phyloP scores from a whole-genome alignment of 2,329 filamentous ascomycete species.

The Cadophora luteo-olivacea region DNA sequence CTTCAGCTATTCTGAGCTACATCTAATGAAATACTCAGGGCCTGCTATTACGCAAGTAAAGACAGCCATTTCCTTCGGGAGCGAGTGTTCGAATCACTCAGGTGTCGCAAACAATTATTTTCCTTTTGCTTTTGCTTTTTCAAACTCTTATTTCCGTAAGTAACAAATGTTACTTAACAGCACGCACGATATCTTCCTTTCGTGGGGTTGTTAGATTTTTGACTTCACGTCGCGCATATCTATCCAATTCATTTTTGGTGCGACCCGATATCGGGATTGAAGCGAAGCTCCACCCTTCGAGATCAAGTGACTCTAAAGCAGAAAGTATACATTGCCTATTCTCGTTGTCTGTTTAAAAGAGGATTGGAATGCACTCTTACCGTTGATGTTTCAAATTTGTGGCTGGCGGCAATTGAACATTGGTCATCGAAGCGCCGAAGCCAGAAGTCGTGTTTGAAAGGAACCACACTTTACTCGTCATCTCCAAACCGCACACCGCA shows the following conservation, averaged over 20 bases:
- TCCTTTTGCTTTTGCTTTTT: constrained; percentile 7
- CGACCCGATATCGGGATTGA: constrained; percentile 9
- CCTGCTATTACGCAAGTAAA: constrained; percentile 32
- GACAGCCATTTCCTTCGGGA: constrained; percentile 46
- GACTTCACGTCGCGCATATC: not conserved
- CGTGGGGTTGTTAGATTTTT: not conserved
- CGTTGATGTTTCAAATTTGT: too few species aligned
- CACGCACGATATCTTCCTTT: not conserved
- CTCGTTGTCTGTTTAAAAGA: too few species aligned
- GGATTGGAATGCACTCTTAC: too few species aligned
- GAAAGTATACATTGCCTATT: not conserved
- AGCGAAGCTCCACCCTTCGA: not conserved
- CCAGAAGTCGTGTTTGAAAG: too few species aligned
- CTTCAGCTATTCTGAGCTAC: not conserved
- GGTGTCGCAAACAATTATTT: constrained; percentile 39
- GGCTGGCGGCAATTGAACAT: too few species aligned
- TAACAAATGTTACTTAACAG: too few species aligned
- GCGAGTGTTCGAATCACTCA: constrained; percentile 52
- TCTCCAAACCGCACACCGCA: too few species aligned
- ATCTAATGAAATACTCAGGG: constrained; percentile 13
- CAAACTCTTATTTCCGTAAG: too few species aligned
- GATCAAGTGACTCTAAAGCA: constrained; percentile 1
- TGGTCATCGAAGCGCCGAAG: too few species aligned
- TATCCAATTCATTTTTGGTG: not conserved
- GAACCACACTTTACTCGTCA: too few species aligned